phyloP scores from a whole-genome alignment of 2,329 filamentous ascomycete genomes.

The Bipolaris bicolor region DNA sequence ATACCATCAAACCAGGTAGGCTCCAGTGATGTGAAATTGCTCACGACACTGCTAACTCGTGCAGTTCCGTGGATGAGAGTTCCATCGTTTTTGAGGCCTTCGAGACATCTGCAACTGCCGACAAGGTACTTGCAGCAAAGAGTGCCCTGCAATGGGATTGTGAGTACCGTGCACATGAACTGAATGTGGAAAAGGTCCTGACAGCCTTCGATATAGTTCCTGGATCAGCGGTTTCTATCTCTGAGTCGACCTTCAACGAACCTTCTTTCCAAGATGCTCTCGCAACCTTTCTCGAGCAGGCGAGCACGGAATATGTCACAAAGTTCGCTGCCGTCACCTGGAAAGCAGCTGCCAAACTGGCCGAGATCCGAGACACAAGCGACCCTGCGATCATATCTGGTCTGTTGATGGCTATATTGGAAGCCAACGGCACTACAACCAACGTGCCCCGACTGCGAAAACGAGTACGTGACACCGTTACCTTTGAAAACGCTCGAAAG shows the following conservation, averaged over 20 bases:
- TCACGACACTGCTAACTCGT: conserved; percentile 5
- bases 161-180: background rate
- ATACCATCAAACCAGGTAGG: conserved; percentile 43
- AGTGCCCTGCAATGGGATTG: conserved; percentile 63
- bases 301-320: conserved; percentile 60
- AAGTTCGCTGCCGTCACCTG: conserved; percentile 58
- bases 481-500: conserved; percentile 53
- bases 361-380: conserved; percentile 64
- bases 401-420: conserved; percentile 66
- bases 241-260: conserved; percentile 49
- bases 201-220: conserved; percentile 51
- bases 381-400: conserved; percentile 65
- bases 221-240: conserved; percentile 57
- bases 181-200: background rate
- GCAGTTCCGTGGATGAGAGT: conserved; percentile 14
- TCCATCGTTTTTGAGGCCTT: conserved; percentile 64
- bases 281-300: conserved; percentile 62
- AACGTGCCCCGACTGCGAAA: conserved; percentile 58
- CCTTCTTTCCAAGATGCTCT: conserved; percentile 57
- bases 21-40: conserved; percentile 12
- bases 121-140: conserved; percentile 59
- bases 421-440: conserved; percentile 56
- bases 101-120: conserved; percentile 62
- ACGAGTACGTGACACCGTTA: conserved; percentile 67
- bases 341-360: conserved; percentile 59